A percentile compares a stretch with the other conserved stretches of the same genome.
Conservation (phyloP, 2,329 filamentous ascomycete genomes). For the Huntiella moniliformis region DNA sequence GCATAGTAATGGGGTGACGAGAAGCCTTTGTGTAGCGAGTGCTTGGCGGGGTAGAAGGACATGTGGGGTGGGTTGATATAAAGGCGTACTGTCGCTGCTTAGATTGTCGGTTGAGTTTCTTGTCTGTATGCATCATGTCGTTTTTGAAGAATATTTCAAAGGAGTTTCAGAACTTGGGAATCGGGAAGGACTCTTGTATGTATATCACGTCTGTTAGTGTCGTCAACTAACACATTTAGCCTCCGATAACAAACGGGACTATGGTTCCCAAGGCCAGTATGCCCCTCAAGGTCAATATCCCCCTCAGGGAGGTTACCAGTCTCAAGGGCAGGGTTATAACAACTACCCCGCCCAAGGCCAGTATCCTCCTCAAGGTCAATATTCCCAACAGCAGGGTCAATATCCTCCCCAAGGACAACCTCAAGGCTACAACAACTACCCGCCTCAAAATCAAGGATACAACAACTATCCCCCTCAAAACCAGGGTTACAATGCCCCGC, state of each 20-base stretch:
- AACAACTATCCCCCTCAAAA: conserved; percentile 12
- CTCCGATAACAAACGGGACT: conserved; percentile 5
- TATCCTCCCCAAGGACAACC: not conserved
- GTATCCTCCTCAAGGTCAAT: not conserved
- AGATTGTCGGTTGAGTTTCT: too few species aligned
- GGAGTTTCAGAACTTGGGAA: conserved; percentile 28
- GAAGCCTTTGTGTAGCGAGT: too few species aligned
- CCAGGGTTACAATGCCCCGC: conserved; percentile 11
- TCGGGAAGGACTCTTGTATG: conserved; percentile 16
- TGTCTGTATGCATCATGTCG: conserved; percentile 20
- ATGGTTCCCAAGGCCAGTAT: conserved; percentile 11
- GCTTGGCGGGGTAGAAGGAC: too few species aligned
- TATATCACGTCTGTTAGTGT: not conserved
- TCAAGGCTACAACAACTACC: not conserved
- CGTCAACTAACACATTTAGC: not conserved
- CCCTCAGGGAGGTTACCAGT: conserved; percentile 1
- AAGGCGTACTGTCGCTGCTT: too few species aligned
- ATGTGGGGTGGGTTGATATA: too few species aligned
- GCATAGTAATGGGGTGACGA: too few species aligned
- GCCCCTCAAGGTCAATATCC: not conserved
- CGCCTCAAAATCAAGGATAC: conserved; percentile 1
- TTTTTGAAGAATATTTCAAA: conserved; percentile 26
- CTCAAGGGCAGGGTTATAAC: conserved; percentile 9
- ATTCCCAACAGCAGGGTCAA: not conserved
- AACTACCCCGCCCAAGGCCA: conserved; percentile 5